Evolutionary conservation across 202 grass and related monocot genomes (phyloP).

Genomic region (Brachypodium distachyon): DNA sequence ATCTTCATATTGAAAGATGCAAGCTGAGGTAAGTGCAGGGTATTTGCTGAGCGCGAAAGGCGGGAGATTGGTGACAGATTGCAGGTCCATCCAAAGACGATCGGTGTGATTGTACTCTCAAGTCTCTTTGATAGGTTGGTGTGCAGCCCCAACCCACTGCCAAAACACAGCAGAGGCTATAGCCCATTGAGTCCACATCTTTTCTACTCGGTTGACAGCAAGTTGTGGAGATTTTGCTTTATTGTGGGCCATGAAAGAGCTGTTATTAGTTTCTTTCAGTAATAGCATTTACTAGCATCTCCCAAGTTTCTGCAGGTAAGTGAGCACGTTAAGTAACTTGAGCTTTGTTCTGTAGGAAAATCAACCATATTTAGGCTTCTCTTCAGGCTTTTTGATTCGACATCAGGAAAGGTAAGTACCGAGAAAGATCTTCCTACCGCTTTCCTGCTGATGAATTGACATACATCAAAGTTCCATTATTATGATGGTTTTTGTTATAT

Average conservation of each 20-base stretch:
- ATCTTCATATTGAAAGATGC: not conserved
- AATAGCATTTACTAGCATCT: not conserved
- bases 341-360: slow-evolving; percentile 62
- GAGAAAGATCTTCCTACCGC: not conserved
- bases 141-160: not conserved
- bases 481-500: not conserved
- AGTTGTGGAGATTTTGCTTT: not conserved
- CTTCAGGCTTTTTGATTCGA: slow-evolving; percentile 88
- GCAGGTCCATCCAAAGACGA: not conserved
- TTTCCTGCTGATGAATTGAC: slow-evolving; percentile 13
- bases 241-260: not conserved
- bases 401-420: slow-evolving; percentile 75
- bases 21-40: not conserved
- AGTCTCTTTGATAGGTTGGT: not conserved
- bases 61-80: not conserved
- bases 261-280: not conserved
- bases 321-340: not conserved
- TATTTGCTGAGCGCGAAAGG: not conserved
- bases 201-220: not conserved
- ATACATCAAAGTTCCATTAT: not conserved
- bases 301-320: not conserved
- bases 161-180: not conserved
- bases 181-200: not conserved
- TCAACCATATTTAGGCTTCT: slow-evolving; percentile 86
- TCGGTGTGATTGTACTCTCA: not conserved